Percentiles rank a stretch among this genome's conserved stretches.
Evolutionary conservation across 2,329 filamentous ascomycete species (phyloP).

Genomic region (Pseudogymnoascus sp.): DNA sequence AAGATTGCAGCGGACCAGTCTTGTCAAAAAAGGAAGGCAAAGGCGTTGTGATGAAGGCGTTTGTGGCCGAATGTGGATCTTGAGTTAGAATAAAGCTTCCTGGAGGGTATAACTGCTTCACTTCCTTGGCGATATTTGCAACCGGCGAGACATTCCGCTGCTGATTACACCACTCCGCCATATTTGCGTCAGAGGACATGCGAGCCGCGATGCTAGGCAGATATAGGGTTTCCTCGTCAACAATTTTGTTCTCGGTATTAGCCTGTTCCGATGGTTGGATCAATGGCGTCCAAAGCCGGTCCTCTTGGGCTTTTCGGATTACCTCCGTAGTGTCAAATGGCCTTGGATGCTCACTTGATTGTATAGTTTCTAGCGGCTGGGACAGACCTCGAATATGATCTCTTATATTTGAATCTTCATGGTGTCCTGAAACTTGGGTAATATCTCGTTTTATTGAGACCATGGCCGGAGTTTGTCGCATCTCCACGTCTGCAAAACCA

Average conservation of each 20-base stretch:
- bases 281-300: not conserved
- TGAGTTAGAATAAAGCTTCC: not conserved
- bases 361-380: not conserved
- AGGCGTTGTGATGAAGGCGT: not conserved
- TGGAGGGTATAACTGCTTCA: not conserved
- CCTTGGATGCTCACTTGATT: not conserved
- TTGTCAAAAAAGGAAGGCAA: not conserved
- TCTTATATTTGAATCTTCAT: not conserved
- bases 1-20: not conserved
- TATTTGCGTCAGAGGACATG: not conserved
- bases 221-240: not conserved
- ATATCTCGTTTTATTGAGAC: not conserved
- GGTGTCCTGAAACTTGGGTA: not conserved
- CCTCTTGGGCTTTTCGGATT: not conserved
- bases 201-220: not conserved
- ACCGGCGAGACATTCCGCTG: not conserved
- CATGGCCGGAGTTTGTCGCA: not conserved
- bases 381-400: not conserved
- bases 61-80: not conserved
- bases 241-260: not conserved
- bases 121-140: not conserved
- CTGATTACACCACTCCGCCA: not conserved
- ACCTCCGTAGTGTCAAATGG: not conserved
- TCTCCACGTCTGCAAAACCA: not conserved
- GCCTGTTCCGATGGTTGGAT: not conserved